Evolutionary conservation across 2,329 filamentous ascomycete species (phyloP).

Genomic region (Colletotrichum spaethianum): DNA sequence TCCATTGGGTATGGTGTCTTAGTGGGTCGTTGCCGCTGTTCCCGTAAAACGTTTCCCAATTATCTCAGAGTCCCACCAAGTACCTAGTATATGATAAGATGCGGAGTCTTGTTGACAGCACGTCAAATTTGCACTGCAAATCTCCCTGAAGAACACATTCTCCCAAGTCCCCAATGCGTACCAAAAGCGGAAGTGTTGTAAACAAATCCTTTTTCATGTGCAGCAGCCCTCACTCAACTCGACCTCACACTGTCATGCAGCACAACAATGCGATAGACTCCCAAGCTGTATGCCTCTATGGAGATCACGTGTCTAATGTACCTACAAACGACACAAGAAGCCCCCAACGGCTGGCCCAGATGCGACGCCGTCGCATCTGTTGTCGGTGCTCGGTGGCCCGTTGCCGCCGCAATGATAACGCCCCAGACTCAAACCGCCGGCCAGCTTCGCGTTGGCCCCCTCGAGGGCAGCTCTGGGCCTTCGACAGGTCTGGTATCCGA

Average conservation of each 20-base stretch:
- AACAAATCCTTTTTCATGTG: background rate
- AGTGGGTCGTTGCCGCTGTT: constrained; percentile 1
- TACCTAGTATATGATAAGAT: constrained; percentile 3
- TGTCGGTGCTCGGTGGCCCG: constrained; percentile 26
- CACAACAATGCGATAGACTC: no score
- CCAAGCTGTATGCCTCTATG: background rate
- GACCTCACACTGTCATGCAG: background rate
- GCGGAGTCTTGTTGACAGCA: background rate
- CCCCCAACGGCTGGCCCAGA: constrained; percentile 2
- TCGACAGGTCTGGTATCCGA: background rate
- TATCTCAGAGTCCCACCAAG: background rate
- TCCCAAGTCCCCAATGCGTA: background rate
- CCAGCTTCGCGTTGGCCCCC: constrained; percentile 12
- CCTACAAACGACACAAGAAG: background rate
- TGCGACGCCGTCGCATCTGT: background rate
- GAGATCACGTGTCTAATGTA: background rate
- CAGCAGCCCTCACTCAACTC: background rate
- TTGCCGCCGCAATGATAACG: constrained; percentile 30
- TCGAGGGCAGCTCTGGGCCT: constrained; percentile 4
- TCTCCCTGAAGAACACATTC: background rate
- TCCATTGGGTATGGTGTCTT: background rate
- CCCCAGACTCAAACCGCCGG: constrained; percentile 21
- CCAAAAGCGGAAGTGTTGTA: constrained; percentile 4
- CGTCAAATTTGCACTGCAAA: background rate
- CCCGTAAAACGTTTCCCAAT: constrained; percentile 27